Conservation (phyloP, 352 stramenopile genomes). For the Phytopythium ostracodes region DNA sequence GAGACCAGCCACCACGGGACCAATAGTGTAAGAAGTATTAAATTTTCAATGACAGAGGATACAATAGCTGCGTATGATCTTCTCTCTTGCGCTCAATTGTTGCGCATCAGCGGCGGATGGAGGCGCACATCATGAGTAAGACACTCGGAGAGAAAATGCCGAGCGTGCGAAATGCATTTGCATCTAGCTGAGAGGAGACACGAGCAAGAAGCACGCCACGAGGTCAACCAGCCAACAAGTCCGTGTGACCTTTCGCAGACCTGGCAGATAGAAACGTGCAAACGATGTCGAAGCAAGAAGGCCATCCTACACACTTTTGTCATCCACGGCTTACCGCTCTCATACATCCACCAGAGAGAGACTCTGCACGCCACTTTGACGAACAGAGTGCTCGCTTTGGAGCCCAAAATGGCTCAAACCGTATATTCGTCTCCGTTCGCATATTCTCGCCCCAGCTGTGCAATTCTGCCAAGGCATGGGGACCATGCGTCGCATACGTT, state of each 20-base stretch:
- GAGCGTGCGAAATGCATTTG: too few relatives aligned
- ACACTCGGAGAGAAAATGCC: not conserved
- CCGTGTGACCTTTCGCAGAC: too few relatives aligned
- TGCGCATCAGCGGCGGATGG: too few relatives aligned
- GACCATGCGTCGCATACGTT: not conserved
- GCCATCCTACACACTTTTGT: not conserved
- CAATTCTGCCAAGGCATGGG: not conserved
- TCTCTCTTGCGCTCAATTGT: not conserved
- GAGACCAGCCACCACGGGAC: not conserved
- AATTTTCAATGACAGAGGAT: not conserved
- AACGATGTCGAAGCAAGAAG: not conserved
- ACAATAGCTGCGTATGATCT: not conserved
- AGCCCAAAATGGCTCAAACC: not conserved
- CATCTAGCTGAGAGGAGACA: too few relatives aligned
- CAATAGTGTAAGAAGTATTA: conserved; percentile 2
- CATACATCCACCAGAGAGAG: too few relatives aligned
- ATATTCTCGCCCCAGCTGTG: not conserved
- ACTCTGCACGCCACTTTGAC: not conserved
- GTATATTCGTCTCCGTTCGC: not conserved
- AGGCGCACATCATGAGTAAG: not conserved
- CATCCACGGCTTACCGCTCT: too few relatives aligned
- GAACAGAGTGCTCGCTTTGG: not conserved
- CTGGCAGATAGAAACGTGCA: too few relatives aligned
- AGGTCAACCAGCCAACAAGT: too few relatives aligned
- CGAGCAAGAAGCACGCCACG: too few relatives aligned